Conservation (phyloP, 179 eudicot species). For the Nepenthes alata region DNA sequence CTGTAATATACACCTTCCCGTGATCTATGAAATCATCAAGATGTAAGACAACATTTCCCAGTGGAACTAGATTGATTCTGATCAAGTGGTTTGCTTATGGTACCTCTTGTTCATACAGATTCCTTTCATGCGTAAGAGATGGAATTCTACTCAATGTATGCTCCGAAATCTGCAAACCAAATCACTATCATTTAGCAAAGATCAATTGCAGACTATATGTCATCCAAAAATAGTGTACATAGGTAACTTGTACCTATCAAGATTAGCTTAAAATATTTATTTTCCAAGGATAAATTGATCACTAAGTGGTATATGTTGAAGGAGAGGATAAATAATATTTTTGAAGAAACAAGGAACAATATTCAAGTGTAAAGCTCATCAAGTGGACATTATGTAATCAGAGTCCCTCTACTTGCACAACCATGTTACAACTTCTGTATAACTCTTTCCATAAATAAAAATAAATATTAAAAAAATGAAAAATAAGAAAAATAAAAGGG, state of each 20-base stretch:
- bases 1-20: slow-evolving; percentile 58
- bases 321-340: too few relatives aligned
- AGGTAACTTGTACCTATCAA: neutral
- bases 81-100: neutral
- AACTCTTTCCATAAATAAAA: too few relatives aligned
- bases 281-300: too few relatives aligned
- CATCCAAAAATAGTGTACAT: slow-evolving; percentile 5
- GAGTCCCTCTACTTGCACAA: too few relatives aligned
- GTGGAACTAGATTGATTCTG: neutral
- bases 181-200: neutral
- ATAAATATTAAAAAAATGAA: too few relatives aligned
- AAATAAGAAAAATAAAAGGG: too few relatives aligned
- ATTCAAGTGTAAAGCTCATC: too few relatives aligned
- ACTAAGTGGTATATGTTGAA: too few relatives aligned
- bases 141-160: slow-evolving; percentile 48
- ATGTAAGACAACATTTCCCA: slow-evolving; percentile 1
- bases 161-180: slow-evolving; percentile 44
- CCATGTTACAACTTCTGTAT: too few relatives aligned
- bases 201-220: neutral
- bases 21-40: slow-evolving; percentile 43
- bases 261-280: too few relatives aligned
- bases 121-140: slow-evolving; percentile 53
- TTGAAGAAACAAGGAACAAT: too few relatives aligned
- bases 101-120: slow-evolving; percentile 74
- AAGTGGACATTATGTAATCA: too few relatives aligned